Percentiles rank a stretch among this genome's conserved stretches.
These are phyloP conservation scores for Trichoderma orchidacearum DNA, from an alignment of 495 filamentous ascomycete species.

Conservation along the genomic window DNA sequence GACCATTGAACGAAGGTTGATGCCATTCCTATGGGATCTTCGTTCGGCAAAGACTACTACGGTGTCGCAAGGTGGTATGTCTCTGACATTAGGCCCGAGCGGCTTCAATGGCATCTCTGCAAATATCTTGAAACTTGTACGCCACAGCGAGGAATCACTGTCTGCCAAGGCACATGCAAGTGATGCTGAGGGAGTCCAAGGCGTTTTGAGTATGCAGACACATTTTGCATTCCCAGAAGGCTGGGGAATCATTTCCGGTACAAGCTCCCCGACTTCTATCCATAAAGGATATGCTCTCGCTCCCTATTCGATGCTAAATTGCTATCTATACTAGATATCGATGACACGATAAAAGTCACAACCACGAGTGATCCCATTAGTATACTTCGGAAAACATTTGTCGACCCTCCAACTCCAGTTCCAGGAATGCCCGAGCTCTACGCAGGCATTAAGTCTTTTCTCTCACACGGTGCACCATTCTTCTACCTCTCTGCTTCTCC, in stretches of 20 bases:
- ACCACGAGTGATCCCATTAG: slow-evolving; percentile 65
- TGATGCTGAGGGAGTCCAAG: slow-evolving; percentile 30
- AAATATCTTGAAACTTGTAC: slow-evolving; percentile 35
- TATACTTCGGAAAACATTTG: slow-evolving; percentile 73
- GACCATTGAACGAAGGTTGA: slow-evolving; percentile 54
- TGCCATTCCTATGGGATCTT: slow-evolving; percentile 64
- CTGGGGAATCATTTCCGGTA: slow-evolving; percentile 73
- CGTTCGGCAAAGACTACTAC: slow-evolving; percentile 52
- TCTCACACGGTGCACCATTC: slow-evolving; percentile 52
- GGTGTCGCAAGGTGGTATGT: slow-evolving; percentile 31
- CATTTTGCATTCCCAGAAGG: slow-evolving; percentile 63
- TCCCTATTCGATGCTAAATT: not conserved
- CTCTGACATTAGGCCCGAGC: slow-evolving; percentile 52
- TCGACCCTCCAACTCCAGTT: slow-evolving; percentile 56
- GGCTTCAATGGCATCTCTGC: slow-evolving; percentile 56
- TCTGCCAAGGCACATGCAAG: slow-evolving; percentile 26
- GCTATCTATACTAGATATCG: slow-evolving; percentile 50
- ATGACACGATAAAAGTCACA: slow-evolving; percentile 92
- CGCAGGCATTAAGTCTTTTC: slow-evolving; percentile 37
- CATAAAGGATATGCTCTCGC: slow-evolving; percentile 2
- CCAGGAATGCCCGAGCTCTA: slow-evolving; percentile 80
- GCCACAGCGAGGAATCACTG: slow-evolving; percentile 20
- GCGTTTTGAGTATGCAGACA: slow-evolving; percentile 45
- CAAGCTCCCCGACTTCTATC: not conserved
- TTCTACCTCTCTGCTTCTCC: slow-evolving; percentile 93